Evolutionary conservation across 2,329 filamentous ascomycete genomes (phyloP).

Genomic region (Chlorencoelia australis): DNA sequence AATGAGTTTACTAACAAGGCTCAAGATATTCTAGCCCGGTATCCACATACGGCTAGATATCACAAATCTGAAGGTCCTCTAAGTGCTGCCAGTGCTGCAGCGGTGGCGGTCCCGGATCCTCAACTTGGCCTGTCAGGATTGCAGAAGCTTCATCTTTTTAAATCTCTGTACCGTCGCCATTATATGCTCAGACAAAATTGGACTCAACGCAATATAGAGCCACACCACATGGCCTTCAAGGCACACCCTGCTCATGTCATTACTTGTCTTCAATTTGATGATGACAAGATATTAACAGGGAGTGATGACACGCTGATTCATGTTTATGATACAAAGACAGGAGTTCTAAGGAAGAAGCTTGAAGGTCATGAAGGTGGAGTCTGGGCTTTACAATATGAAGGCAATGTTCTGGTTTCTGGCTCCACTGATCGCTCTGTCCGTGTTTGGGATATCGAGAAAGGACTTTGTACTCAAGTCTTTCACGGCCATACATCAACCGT

Average conservation of each 20-base stretch:
- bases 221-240: conserved; percentile 88
- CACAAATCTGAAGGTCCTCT: conserved; percentile 66
- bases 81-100: conserved; percentile 78
- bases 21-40: conserved; percentile 16
- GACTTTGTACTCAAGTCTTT: conserved; percentile 88
- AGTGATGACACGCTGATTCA: conserved; percentile 97
- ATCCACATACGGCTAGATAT: conserved; percentile 15
- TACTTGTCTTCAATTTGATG: conserved; percentile 94
- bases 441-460: conserved; percentile 97
- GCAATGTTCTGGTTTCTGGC: conserved; percentile 88
- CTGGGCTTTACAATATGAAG: conserved; percentile 94
- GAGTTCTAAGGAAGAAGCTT: conserved; percentile 70
- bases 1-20: conserved; percentile 22
- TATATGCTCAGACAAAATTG: conserved; percentile 84
- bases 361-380: conserved; percentile 94
- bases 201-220: conserved; percentile 78
- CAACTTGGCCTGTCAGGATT: conserved; percentile 69
- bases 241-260: conserved; percentile 95
- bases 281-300: conserved; percentile 94
- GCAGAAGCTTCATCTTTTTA: conserved; percentile 82
- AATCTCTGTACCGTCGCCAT: conserved; percentile 89
- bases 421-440: conserved; percentile 95
- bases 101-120: conserved; percentile 70
- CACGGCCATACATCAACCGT: conserved; percentile 97
- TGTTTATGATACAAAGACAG: conserved; percentile 94